phyloP scores from a whole-genome alignment of 106 monocot species.

The Phalaenopsis aphrodite region DNA sequence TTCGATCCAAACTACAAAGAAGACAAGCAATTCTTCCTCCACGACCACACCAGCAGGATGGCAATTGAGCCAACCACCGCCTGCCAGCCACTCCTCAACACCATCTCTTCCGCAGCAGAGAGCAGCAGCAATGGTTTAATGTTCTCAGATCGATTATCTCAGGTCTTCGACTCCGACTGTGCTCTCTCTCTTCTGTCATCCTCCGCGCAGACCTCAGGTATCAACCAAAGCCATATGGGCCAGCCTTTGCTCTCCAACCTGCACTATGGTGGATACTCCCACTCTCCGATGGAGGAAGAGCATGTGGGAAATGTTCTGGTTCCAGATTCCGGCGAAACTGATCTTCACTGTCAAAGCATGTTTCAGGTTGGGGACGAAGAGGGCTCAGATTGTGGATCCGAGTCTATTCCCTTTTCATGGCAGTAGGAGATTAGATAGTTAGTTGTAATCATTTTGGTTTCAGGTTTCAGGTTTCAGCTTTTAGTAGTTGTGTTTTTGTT shows the following conservation, averaged over 20 bases:
- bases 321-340: constrained; percentile 17
- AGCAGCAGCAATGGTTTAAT: constrained; percentile 15
- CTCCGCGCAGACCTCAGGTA: constrained; percentile 22
- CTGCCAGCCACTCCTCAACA: constrained; percentile 31
- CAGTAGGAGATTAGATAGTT: constrained; percentile 17
- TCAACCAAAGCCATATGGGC: constrained; percentile 17
- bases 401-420: constrained; percentile 54
- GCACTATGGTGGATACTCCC: constrained; percentile 15
- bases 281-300: constrained; percentile 16
- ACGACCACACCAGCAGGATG: constrained; percentile 4
- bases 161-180: constrained; percentile 59
- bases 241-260: constrained; percentile 19
- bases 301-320: constrained; percentile 31
- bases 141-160: background rate
- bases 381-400: constrained; percentile 17
- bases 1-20: constrained; percentile 33
- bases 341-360: constrained; percentile 29
- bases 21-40: constrained; percentile 37
- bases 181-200: constrained; percentile 99
- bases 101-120: constrained; percentile 21
- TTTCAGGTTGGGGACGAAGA: constrained; percentile 34
- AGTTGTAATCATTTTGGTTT: background rate
- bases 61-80: constrained; percentile 8
- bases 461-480: background rate
- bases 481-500: background rate